Evolutionary conservation across 345 rosid species (phyloP), one percentile per base, ranked within the genome.

Genomic region (Zanthoxylum bungeanum): DNA sequence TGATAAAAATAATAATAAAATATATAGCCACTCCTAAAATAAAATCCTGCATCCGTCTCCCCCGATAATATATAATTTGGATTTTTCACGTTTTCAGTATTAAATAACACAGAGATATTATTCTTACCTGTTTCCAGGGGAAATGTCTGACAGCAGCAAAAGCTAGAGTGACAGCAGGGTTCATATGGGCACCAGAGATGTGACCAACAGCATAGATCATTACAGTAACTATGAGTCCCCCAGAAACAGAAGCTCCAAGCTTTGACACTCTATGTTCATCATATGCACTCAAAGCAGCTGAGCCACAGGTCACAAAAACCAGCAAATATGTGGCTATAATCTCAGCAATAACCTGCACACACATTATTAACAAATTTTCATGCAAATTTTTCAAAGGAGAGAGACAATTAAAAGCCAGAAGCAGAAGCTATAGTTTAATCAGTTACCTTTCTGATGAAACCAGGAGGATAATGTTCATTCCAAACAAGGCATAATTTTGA

Each of bases 201-300:
- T 89, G 95, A 4, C 95, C 95, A 7, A 84, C 89, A 2, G 90
- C 87, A 31, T 87, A 89, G 50, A 86, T 86, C 92, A 89, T 86
- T 24, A 84, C 95, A 0, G 90, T 87, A 16, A 89, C 87, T 16
- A 87, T 79, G 37, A 89, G 86, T 16, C 92, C 92, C 4, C 95
- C 93, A 0, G 87, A 85, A 8, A 86, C 46, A 0, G 89, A 88
- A 11, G 93, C 88, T 40, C 84, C 91, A 2, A 88, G 76, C 51
- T 80, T 77, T 24, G 91, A 71, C 8, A 88, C 74, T 44, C 33
- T 78, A 2, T 31, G 12, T 40, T 83, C 86, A 33, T 86, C 86
- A 2, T 19, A 49, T 12, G 56, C 73, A 47, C 86, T 81, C 4
- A 88, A 58, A 2, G 86, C 85, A 1, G 82, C 86, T 0, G 85